phyloP scores from a whole-genome alignment of 225 moss, liverwort and hornwort species.

The Pleurozium schreberi region DNA sequence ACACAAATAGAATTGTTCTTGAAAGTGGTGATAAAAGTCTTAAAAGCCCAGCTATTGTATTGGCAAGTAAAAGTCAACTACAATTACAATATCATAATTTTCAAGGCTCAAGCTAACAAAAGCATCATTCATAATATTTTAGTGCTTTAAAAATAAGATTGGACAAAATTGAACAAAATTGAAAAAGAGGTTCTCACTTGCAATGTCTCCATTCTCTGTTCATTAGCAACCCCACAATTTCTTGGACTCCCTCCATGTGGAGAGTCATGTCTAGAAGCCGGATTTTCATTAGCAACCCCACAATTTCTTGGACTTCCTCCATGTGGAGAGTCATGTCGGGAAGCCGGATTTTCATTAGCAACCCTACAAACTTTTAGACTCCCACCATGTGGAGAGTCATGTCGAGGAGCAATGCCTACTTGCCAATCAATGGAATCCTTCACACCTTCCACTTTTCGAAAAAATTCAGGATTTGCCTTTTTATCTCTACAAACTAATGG shows the following conservation, averaged over 20 bases:
- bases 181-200: neutral
- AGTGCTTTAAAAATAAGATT: neutral
- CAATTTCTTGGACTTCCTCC: constrained; percentile 23
- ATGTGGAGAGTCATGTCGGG: no score
- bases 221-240: constrained; percentile 7
- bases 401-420: constrained; percentile 36
- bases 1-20: neutral
- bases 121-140: neutral
- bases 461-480: constrained; percentile 67
- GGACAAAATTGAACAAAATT: neutral
- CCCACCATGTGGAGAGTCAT: constrained; percentile 5
- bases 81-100: neutral
- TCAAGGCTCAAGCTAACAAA: neutral
- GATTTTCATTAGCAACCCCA: constrained; percentile 12
- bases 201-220: constrained; percentile 5
- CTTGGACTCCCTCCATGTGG: constrained; percentile 18
- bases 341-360: no score
- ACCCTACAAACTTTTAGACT: constrained; percentile 14
- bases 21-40: neutral
- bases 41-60: neutral
- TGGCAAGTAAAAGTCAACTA: neutral
- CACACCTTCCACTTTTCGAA: constrained; percentile 35
- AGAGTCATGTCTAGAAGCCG: no score
- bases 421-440: constrained; percentile 56
- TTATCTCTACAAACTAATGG: constrained; percentile 31